Percentiles rank a stretch among this genome's conserved stretches.
These are phyloP conservation scores for Sonneratia caseolaris DNA, from an alignment of 345 rosid genomes.

Conservation along the genomic window DNA sequence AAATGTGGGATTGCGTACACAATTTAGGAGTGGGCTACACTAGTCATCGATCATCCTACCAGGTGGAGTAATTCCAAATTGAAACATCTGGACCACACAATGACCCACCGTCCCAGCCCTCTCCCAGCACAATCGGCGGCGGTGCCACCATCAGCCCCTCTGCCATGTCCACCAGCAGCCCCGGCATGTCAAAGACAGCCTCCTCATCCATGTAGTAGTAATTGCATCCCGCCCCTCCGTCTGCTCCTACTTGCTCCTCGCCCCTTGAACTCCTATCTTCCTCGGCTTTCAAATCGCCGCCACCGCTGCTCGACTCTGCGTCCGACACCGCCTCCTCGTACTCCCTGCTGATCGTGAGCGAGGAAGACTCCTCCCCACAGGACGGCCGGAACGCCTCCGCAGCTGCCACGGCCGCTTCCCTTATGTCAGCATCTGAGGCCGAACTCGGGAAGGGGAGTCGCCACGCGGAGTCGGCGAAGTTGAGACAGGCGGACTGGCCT, in stretches of 20 bases:
- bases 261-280: not conserved
- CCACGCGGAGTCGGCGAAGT: slow-evolving; percentile 31
- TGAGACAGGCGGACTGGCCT: slow-evolving; percentile 30
- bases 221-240: not conserved
- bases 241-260: not conserved
- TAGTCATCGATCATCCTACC: not conserved
- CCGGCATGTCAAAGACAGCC: slow-evolving; percentile 32
- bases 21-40: not conserved
- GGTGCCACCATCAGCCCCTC: slow-evolving; percentile 55
- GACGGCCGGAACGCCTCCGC: slow-evolving; percentile 11
- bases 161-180: slow-evolving; percentile 41
- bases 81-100: not conserved
- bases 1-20: not conserved
- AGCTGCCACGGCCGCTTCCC: slow-evolving; percentile 25
- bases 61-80: slow-evolving; percentile 1
- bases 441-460: slow-evolving; percentile 26
- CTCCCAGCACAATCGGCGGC: slow-evolving; percentile 24
- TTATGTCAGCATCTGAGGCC: slow-evolving; percentile 21
- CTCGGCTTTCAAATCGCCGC: not conserved
- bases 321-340: slow-evolving; percentile 3
- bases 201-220: slow-evolving; percentile 24
- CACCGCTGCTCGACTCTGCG: not conserved
- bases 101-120: slow-evolving; percentile 1
- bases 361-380: not conserved
- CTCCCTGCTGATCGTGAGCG: not conserved